These are phyloP conservation scores for Mycena alexandri DNA, from an alignment of 768 basidiomycete genomes.

Conservation along the genomic window DNA sequence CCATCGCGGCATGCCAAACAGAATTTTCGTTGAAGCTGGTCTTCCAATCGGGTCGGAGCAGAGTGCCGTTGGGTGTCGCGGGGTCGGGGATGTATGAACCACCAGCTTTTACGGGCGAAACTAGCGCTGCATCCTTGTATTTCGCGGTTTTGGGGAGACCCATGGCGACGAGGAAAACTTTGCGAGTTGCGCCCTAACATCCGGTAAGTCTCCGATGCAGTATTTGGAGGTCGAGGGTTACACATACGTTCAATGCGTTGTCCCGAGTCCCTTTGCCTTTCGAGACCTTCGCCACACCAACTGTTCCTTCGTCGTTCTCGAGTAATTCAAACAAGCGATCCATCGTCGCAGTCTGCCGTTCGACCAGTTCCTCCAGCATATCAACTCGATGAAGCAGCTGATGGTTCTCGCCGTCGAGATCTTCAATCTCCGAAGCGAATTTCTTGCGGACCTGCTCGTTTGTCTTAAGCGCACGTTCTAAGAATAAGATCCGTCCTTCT, in stretches of 20 bases:
- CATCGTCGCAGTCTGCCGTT: background rate
- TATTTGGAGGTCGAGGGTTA: background rate
- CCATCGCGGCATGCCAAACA: background rate
- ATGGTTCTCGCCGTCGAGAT: background rate
- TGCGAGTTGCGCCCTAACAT: background rate
- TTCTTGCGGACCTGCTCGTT: too few species aligned
- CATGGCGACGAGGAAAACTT: background rate
- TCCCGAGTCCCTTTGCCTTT: background rate
- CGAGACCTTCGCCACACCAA: background rate
- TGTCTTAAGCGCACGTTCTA: too few species aligned
- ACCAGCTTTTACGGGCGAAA: background rate
- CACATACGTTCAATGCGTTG: background rate
- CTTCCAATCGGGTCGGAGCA: background rate
- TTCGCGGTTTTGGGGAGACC: background rate
- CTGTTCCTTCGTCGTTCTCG: background rate
- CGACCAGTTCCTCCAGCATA: background rate
- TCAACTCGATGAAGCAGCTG: background rate
- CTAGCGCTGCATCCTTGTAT: background rate
- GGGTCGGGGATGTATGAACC: background rate
- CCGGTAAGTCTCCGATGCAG: background rate
- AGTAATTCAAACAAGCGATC: background rate
- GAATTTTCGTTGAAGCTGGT: background rate
- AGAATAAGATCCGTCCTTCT: too few species aligned
- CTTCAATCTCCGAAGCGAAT: background rate
- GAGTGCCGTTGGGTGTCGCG: background rate